Conservation (phyloP, 331 rosid genomes). For the Acacia concinna region DNA sequence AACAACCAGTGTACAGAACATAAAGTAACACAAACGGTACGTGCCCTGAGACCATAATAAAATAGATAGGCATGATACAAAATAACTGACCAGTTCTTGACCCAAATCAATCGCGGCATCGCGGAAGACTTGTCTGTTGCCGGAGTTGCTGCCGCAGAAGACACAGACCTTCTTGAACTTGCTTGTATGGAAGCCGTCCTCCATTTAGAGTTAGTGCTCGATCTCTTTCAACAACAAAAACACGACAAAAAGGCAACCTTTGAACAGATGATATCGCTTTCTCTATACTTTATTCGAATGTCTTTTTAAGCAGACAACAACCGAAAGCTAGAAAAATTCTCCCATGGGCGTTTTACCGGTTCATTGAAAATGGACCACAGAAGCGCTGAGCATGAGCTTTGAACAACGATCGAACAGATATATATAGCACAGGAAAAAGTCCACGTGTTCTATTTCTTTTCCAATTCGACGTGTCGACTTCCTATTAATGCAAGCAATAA, state of each 20-base stretch:
- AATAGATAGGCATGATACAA: not conserved
- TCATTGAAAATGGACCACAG: slow-evolving; percentile 19
- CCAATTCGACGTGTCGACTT: not conserved
- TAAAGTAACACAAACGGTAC: not conserved
- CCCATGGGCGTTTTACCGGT: slow-evolving; percentile 23
- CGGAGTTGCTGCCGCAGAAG: slow-evolving; percentile 89
- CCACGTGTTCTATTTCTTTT: slow-evolving; percentile 35
- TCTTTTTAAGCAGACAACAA: not conserved
- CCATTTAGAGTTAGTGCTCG: slow-evolving; percentile 52
- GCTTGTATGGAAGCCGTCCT: slow-evolving; percentile 46
- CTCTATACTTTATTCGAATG: not conserved
- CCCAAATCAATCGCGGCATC: slow-evolving; percentile 85
- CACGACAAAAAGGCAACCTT: slow-evolving; percentile 12
- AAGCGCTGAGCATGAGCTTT: slow-evolving; percentile 12
- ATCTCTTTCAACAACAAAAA: slow-evolving; percentile 23
- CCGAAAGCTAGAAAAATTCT: not conserved
- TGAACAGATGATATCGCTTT: not conserved
- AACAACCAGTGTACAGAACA: not conserved
- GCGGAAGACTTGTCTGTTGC: slow-evolving; percentile 71
- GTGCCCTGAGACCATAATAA: not conserved
- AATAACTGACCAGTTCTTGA: slow-evolving; percentile 65
- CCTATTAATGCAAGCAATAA: not conserved
- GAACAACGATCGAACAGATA: not conserved
- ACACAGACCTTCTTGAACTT: slow-evolving; percentile 78
- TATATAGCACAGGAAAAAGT: slow-evolving; percentile 20